Evolutionary conservation across 2,329 filamentous ascomycete species (phyloP).

Genomic region (Hypoxylon sp.): DNA sequence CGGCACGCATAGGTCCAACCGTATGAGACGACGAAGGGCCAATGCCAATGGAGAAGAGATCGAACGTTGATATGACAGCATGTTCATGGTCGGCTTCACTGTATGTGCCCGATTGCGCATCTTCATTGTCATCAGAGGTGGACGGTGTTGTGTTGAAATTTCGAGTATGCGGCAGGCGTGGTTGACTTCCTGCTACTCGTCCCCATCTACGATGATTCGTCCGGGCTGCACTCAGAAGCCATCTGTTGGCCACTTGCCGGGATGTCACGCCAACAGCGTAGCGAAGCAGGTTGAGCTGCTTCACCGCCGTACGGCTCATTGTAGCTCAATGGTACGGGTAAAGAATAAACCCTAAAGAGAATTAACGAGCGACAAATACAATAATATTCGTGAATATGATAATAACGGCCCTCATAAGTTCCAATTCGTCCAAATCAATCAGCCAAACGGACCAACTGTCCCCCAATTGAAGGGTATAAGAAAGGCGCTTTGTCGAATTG

Average conservation of each 20-base stretch:
- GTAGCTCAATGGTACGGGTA: slow-evolving; percentile 10
- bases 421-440: slow-evolving; percentile 1
- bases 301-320: slow-evolving; percentile 47
- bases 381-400: not conserved
- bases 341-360: not conserved
- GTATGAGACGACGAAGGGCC: slow-evolving; percentile 65
- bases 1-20: slow-evolving; percentile 65
- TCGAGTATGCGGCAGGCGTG: slow-evolving; percentile 34
- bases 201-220: slow-evolving; percentile 13
- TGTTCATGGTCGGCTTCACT: slow-evolving; percentile 64
- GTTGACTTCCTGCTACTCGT: slow-evolving; percentile 11
- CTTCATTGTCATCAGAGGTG: slow-evolving; percentile 46
- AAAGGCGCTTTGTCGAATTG: slow-evolving; percentile 9
- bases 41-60: slow-evolving; percentile 65
- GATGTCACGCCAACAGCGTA: slow-evolving; percentile 29
- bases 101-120: slow-evolving; percentile 57
- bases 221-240: slow-evolving; percentile 20
- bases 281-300: slow-evolving; percentile 45
- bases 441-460: slow-evolving; percentile 7
- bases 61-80: slow-evolving; percentile 65
- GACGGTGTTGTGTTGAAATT: slow-evolving; percentile 40
- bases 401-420: not conserved
- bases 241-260: slow-evolving; percentile 27
- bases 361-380: slow-evolving; percentile 9
- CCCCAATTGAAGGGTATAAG: slow-evolving; percentile 12